Conservation (phyloP, 768 basidiomycete genomes). For the Russula olivacea region DNA sequence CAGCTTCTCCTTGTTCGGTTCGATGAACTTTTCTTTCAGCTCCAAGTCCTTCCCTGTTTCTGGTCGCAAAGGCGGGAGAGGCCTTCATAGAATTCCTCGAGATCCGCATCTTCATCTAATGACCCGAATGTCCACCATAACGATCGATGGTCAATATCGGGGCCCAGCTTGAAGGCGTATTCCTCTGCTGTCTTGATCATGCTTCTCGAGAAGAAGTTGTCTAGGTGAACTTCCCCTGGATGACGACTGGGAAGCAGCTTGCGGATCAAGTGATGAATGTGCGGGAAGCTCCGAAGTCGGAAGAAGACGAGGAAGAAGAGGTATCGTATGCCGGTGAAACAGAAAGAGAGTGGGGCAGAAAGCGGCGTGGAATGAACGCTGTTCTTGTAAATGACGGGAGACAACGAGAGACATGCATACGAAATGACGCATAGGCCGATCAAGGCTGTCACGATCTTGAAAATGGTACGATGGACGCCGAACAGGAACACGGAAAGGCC, state of each 20-base stretch:
- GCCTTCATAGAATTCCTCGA: constrained; percentile 13
- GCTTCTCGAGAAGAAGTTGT: not conserved
- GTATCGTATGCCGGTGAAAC: not conserved
- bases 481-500: constrained; percentile 43
- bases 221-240: too few species aligned
- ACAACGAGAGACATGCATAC: constrained; percentile 20
- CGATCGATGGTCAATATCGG: constrained; percentile 1
- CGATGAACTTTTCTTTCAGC: not conserved
- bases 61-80: constrained; percentile 1
- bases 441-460: constrained; percentile 10
- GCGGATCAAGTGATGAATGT: too few species aligned
- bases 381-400: constrained; percentile 10
- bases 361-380: constrained; percentile 10
- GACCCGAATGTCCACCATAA: constrained; percentile 8
- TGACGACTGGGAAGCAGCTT: too few species aligned
- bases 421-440: constrained; percentile 14
- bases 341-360: not conserved
- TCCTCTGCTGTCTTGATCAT: not conserved
- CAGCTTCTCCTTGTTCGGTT: not conserved
- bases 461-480: constrained; percentile 27
- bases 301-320: not conserved
- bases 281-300: not conserved
- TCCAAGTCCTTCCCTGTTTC: not conserved
- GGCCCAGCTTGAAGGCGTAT: not conserved
- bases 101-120: constrained; percentile 8